Evolutionary conservation across 2,329 filamentous ascomycete genomes (phyloP), one percentile per base, ranked within the genome.

Genomic region (Alternaria arborescens): DNA sequence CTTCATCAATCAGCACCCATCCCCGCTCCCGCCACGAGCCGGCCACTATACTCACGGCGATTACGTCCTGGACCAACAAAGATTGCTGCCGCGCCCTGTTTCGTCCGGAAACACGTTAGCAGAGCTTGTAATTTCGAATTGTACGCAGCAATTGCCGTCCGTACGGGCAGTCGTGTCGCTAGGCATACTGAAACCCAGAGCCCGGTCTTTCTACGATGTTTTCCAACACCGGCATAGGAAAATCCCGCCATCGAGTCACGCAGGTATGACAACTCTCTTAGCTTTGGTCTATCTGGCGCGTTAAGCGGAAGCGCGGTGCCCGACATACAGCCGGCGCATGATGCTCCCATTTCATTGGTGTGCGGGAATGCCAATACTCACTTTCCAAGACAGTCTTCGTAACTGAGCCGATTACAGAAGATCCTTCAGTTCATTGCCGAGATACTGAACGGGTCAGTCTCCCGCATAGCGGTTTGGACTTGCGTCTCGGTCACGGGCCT

Each of bases 21-120:
- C 71, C 68, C 69, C 69, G 62, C 67, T 73, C 65, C 71, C 68
- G 68, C 69, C 68, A 57, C 68, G 62, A 71, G 61, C 69, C 69
- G 70, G 66, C 62, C 60, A 61, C 41, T 61, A 65, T 63, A 63
- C 62, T 73, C 65, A 51, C 66, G 64, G 69, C 61, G 60, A 61
- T 54, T 59, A 64, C 34, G 38, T 58, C 55, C 58, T 66, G 50
- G 57, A 60, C 62, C 62, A 66, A 20, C 66, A 65, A 65, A 68
- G 50, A 57, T 58, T 74, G 61, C 73, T 70, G 52, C 72, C 69
- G 36, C 62, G 71, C 42, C 67, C 66, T 52, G 62, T 64, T 53
- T 64, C 68, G 32, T 58, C 64, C 24, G 65, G 60, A 55, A 64
- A 38, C 53, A 58, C 65, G 58, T 62, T 67, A 63, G 57, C 63